Evolutionary conservation across 257 asterid species (phyloP).

Genomic region (Solanum virginianum): DNA sequence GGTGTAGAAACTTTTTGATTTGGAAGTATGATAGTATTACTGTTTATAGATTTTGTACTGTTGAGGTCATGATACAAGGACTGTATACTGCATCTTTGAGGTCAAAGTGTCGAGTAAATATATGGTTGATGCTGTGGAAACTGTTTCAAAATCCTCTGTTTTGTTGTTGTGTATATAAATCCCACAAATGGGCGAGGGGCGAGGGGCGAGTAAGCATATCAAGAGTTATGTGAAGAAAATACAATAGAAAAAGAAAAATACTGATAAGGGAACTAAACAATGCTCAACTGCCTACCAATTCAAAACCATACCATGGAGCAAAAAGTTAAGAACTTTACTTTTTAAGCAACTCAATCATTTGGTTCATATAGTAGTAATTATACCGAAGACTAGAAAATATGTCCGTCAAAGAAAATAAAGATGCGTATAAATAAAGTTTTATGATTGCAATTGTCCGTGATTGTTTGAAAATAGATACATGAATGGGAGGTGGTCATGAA

Average conservation of each 20-base stretch:
- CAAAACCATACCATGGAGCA: not conserved
- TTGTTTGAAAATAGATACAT: too few relatives aligned
- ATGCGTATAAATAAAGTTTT: too few relatives aligned
- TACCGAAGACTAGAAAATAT: conserved; percentile 22
- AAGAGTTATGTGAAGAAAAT: too few relatives aligned
- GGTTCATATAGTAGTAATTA: conserved; percentile 76
- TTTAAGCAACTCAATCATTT: conserved; percentile 84
- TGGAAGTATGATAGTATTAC: not conserved
- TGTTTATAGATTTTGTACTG: not conserved
- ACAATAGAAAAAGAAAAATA: too few relatives aligned
- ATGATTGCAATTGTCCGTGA: too few relatives aligned
- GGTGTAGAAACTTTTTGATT: not conserved
- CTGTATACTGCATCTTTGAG: not conserved
- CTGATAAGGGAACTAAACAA: too few relatives aligned
- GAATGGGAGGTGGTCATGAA: too few relatives aligned
- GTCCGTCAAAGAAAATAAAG: too few relatives aligned
- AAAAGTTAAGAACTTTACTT: conserved; percentile 28
- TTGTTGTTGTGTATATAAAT: too few relatives aligned
- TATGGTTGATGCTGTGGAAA: not conserved
- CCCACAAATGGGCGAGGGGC: too few relatives aligned
- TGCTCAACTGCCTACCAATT: not conserved
- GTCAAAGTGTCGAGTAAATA: not conserved
- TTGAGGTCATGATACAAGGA: not conserved
- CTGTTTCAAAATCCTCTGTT: not conserved
- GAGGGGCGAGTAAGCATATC: too few relatives aligned